These are phyloP conservation scores for Salix brachista DNA, from an alignment of 345 rosid genomes.

Conservation along the genomic window DNA sequence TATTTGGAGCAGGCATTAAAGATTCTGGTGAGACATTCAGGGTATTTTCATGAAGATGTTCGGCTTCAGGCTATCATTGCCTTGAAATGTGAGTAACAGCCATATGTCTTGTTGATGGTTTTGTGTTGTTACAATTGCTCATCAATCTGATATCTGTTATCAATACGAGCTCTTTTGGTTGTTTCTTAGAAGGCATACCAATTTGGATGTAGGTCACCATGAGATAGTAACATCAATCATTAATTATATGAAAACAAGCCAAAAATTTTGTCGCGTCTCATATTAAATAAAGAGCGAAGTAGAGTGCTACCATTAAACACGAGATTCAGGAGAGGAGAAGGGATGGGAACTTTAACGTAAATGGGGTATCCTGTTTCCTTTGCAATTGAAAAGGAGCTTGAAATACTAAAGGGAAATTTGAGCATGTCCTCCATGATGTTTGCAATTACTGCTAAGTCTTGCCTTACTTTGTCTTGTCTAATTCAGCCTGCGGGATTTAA, in stretches of 20 bases:
- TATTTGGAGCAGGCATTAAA: slow-evolving; percentile 85
- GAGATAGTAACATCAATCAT: background rate
- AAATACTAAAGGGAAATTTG: background rate
- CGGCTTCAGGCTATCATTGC: slow-evolving; percentile 88
- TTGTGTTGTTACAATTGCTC: background rate
- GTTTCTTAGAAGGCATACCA: background rate
- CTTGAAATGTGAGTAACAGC: slow-evolving; percentile 65
- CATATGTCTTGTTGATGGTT: background rate
- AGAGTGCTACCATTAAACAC: background rate
- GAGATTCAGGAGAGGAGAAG: background rate
- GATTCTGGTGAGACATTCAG: slow-evolving; percentile 79
- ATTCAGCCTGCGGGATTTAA: background rate
- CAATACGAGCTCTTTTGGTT: background rate
- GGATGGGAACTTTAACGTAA: background rate
- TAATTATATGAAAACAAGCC: background rate
- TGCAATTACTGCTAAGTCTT: background rate
- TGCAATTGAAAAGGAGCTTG: background rate
- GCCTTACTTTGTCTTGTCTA: background rate
- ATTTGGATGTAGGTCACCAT: background rate
- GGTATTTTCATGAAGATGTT: slow-evolving; percentile 97
- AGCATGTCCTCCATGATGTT: background rate
- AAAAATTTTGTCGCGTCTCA: background rate
- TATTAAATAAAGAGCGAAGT: background rate
- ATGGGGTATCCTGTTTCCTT: background rate
- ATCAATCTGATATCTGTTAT: background rate